Evolutionary conservation across 2,329 filamentous ascomycete genomes (phyloP).

Genomic region (Anisogramma anomala): DNA sequence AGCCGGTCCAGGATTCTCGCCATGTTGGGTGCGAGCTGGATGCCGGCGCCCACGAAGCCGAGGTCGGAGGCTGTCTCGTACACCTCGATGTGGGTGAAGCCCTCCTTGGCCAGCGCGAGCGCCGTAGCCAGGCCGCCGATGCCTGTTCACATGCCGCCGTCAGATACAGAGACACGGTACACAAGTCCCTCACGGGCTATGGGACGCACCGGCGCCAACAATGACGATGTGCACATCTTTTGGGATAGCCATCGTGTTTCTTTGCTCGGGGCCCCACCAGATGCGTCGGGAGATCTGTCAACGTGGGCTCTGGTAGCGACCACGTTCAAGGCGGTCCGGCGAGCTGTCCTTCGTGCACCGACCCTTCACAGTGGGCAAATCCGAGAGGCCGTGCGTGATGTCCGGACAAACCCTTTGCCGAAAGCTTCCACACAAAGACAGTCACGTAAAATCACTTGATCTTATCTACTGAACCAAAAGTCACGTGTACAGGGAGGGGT

Average conservation of each 20-base stretch:
- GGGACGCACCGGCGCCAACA: slow-evolving; percentile 22
- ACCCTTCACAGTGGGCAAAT: too few relatives aligned
- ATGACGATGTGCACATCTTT: slow-evolving; percentile 23
- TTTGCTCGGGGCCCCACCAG: neutral
- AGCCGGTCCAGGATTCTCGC: slow-evolving; percentile 54
- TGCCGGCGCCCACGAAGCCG: slow-evolving; percentile 75
- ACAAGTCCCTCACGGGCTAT: neutral
- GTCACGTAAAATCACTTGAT: too few relatives aligned
- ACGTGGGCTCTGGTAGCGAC: too few relatives aligned
- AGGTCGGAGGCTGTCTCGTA: slow-evolving; percentile 63
- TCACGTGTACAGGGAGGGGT: too few relatives aligned
- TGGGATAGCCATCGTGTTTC: slow-evolving; percentile 3
- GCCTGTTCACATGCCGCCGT: slow-evolving; percentile 31
- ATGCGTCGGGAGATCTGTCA: too few relatives aligned
- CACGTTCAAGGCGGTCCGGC: too few relatives aligned
- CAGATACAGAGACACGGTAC: neutral
- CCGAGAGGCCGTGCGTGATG: too few relatives aligned
- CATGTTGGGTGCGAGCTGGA: slow-evolving; percentile 77
- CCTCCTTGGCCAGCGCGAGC: slow-evolving; percentile 62
- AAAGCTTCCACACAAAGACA: too few relatives aligned
- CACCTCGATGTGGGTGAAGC: slow-evolving; percentile 61
- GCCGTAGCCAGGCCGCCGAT: slow-evolving; percentile 70
- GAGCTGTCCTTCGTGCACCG: too few relatives aligned
- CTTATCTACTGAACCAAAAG: too few relatives aligned
- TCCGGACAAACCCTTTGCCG: too few relatives aligned